Conservation (phyloP, 2,329 filamentous ascomycete genomes). For the Botryotinia globosa region DNA sequence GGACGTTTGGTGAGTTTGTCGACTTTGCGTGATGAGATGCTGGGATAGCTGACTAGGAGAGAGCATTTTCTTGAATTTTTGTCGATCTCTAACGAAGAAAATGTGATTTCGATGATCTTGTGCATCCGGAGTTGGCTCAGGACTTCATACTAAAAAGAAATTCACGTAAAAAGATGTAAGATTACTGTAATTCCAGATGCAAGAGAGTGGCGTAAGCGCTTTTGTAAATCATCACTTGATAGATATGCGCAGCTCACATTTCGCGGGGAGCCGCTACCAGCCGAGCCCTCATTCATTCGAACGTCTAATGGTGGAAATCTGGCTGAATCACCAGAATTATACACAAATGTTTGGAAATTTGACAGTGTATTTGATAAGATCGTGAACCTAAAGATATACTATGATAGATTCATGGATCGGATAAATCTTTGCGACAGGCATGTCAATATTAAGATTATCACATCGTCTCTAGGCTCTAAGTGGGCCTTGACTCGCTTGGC, state of each 20-base stretch:
- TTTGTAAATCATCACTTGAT: background rate
- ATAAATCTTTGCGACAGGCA: background rate
- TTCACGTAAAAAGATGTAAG: background rate
- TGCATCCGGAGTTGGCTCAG: background rate
- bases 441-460: background rate
- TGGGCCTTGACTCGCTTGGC: background rate
- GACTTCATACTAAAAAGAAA: background rate
- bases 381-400: background rate
- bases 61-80: background rate
- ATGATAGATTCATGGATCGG: background rate
- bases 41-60: accelerated
- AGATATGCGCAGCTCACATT: background rate
- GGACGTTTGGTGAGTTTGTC: background rate
- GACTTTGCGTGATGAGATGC: background rate
- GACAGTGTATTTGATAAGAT: background rate
- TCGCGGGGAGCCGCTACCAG: background rate
- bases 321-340: background rate
- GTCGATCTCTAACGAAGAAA: background rate
- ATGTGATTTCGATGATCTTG: background rate
- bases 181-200: background rate
- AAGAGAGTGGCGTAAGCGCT: background rate
- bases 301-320: background rate
- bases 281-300: background rate
- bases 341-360: background rate
- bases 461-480: background rate